Evolutionary conservation across 768 basidiomycete species (phyloP), one percentile per base, ranked within the genome.

Genomic region (Cantharellus cinnabarinus): DNA sequence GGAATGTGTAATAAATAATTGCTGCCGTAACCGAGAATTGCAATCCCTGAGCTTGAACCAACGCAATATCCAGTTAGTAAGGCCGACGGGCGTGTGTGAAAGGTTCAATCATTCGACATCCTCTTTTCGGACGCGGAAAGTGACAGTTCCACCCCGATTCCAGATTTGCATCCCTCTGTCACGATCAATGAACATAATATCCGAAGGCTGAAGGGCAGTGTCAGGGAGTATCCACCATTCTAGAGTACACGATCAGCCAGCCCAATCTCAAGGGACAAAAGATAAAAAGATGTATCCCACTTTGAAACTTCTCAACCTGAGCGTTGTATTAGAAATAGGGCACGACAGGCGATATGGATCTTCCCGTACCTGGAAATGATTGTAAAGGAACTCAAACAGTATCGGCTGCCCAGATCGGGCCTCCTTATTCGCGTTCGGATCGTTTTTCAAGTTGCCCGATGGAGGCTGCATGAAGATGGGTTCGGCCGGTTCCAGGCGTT

Each of bases 191-290:
- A 57, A 38, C 5, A 57, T 37, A 14, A 57, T 7, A 15, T 57
- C 38, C 39, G 15, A 37, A 41, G 35, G 5, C 14, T 37, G 5
- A 10, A 57, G 5, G 39, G 56, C 37, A 5, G 15, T 15, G 15
- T 42, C 5, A 37, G 56, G 56, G 14, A 57, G 56, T 15, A 5
- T 14, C 56, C 56, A 57, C 56, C 56, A 57, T 14, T 57, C 56
- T 57, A 35, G 5, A 57, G 14, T 10, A 57, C 41, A 14, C 15
- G 38, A 35, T 54, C 35, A 38, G 10, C 35, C 44, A 48, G 44
- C 44, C 10, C 10, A 10, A 29, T 29, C 44, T 48, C 44, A 10
- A 29, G 20, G 20, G 20, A 29, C 20, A 29, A 29, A 29, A 29
- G 20, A 29, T 29, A 29, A 48, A 48, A 48, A 48, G 44, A 48